A percentile compares a stretch with the other conserved stretches of the same genome.
Conservation (phyloP, 495 filamentous ascomycete genomes). For the Aspergillus baeticus region DNA sequence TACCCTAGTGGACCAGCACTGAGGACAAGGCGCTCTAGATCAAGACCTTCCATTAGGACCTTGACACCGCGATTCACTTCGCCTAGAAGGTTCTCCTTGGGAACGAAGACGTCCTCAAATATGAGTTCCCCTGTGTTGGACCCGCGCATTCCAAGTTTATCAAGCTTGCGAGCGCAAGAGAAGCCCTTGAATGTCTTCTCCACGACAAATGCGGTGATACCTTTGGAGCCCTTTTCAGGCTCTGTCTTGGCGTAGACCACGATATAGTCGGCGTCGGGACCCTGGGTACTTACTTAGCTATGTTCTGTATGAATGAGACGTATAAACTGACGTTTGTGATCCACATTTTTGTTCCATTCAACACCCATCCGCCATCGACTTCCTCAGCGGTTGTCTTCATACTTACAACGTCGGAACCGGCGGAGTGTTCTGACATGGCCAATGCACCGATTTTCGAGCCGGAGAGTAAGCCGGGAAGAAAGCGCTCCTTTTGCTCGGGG, state of each 20-base stretch:
- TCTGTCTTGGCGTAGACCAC: constrained; percentile 95
- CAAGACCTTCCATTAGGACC: constrained; percentile 94
- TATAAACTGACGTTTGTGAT: constrained; percentile 75
- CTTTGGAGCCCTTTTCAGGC: constrained; percentile 77
- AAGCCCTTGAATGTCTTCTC: constrained; percentile 74
- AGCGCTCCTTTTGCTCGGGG: constrained; percentile 71
- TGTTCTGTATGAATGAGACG: background rate
- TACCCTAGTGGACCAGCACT: constrained; percentile 85
- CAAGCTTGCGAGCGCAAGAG: constrained; percentile 84
- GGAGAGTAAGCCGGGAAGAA: constrained; percentile 77
- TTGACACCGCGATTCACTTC: constrained; percentile 76
- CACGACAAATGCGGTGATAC: constrained; percentile 93
- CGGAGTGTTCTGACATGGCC: constrained; percentile 92
- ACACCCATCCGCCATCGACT: constrained; percentile 79
- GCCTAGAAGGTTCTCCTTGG: constrained; percentile 77
- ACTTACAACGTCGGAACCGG: constrained; percentile 90
- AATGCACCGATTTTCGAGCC: constrained; percentile 84
- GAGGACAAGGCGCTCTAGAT: constrained; percentile 90
- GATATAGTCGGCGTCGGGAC: constrained; percentile 85
- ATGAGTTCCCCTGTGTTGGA: constrained; percentile 94
- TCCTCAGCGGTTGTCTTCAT: constrained; percentile 85
- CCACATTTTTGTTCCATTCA: constrained; percentile 99
- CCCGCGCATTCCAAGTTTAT: constrained; percentile 98
- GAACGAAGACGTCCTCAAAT: constrained; percentile 92
- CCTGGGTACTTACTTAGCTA: constrained; percentile 41